Conservation (phyloP, 2,329 filamentous ascomycete genomes). For the Phialophora chinensis region DNA sequence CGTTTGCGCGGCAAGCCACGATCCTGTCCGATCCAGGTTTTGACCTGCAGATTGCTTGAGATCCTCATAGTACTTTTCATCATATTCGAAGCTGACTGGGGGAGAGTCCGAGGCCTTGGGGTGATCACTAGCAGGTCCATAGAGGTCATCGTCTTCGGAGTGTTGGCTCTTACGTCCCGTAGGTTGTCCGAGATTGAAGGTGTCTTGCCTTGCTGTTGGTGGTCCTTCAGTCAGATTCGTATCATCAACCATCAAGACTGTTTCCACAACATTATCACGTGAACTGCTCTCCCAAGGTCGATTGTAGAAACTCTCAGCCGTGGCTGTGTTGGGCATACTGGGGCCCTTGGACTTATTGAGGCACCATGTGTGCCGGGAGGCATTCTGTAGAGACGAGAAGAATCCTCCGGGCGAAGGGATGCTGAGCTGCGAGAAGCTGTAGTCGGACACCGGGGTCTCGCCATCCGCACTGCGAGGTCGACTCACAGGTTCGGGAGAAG, state of each 20-base stretch:
- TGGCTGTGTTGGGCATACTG: constrained; percentile 75
- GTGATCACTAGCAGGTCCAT: constrained; percentile 28
- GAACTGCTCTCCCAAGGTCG: constrained; percentile 69
- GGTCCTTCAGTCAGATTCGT: constrained; percentile 63
- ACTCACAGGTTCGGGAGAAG: constrained; percentile 51
- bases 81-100: constrained; percentile 67
- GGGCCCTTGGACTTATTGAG: constrained; percentile 53
- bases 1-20: constrained; percentile 85
- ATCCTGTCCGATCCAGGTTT: constrained; percentile 82
- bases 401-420: constrained; percentile 92
- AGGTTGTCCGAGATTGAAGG: constrained; percentile 30
- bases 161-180: constrained; percentile 16
- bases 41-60: constrained; percentile 72
- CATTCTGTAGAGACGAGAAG: constrained; percentile 81
- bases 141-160: constrained; percentile 37
- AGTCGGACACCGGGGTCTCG: constrained; percentile 62
- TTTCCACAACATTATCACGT: constrained; percentile 62
- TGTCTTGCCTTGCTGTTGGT: constrained; percentile 63
- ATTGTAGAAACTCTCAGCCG: constrained; percentile 90
- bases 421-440: constrained; percentile 78
- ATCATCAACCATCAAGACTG: constrained; percentile 66
- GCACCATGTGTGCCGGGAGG: constrained; percentile 79
- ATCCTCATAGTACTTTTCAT: constrained; percentile 75
- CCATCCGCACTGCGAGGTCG: constrained; percentile 52
- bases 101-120: constrained; percentile 38